These are phyloP conservation scores for Drosera spatulata DNA, from an alignment of 179 eudicot genomes.

Conservation along the genomic window DNA sequence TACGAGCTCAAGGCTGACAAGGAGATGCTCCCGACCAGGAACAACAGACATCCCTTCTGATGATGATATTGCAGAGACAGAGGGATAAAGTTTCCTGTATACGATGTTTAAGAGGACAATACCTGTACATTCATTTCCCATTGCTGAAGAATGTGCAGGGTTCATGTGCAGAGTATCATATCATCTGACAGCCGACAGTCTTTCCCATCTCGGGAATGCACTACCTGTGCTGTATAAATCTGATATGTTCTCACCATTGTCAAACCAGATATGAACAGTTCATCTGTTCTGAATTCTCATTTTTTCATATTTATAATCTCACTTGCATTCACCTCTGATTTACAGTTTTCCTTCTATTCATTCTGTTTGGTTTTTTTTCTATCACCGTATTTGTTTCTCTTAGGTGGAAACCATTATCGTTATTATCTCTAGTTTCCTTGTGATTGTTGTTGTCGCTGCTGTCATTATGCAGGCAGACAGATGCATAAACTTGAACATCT, in stretches of 20 bases:
- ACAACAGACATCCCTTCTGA: slow-evolving; percentile 48
- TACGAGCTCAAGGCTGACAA: slow-evolving; percentile 14
- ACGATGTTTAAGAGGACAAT: slow-evolving; percentile 28
- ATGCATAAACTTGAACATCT: no score
- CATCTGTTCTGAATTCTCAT: slow-evolving; percentile 6
- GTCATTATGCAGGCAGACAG: no score
- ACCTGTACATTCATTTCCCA: slow-evolving; percentile 70
- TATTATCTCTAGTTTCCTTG: no score
- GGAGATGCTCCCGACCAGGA: slow-evolving; percentile 55
- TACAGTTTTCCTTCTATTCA: no score
- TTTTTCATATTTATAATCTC: not conserved
- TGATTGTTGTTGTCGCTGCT: no score
- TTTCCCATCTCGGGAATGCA: slow-evolving; percentile 17
- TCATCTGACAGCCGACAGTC: slow-evolving; percentile 27
- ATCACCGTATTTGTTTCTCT: no score
- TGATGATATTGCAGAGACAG: slow-evolving; percentile 44
- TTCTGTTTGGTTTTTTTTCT: no score
- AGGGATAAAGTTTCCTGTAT: slow-evolving; percentile 27
- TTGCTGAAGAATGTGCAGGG: slow-evolving; percentile 69
- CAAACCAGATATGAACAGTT: slow-evolving; percentile 34
- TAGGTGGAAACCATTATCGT: no score
- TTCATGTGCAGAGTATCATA: slow-evolving; percentile 20
- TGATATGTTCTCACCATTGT: slow-evolving; percentile 36
- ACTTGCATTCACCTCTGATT: no score
- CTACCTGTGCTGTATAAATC: slow-evolving; percentile 48